These are phyloP conservation scores for Crotalaria pallida DNA, from an alignment of 306 rosid species.

Conservation along the genomic window DNA sequence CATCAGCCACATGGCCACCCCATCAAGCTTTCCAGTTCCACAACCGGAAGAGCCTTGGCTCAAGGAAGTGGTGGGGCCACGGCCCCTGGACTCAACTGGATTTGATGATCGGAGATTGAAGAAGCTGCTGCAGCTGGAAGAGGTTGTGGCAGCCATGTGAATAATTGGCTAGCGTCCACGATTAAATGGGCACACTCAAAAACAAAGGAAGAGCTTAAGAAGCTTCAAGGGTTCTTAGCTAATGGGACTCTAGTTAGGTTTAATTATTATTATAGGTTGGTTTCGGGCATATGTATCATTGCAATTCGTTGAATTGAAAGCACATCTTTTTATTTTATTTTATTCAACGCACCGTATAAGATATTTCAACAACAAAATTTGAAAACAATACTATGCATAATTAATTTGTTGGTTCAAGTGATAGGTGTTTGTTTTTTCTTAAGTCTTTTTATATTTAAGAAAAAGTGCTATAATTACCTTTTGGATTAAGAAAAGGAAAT, in stretches of 20 bases:
- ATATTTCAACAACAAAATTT: too few species aligned
- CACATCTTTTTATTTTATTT: background rate
- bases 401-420: too few species aligned
- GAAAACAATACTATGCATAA: too few species aligned
- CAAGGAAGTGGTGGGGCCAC: constrained; percentile 17
- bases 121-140: constrained; percentile 43
- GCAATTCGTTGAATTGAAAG: background rate
- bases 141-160: constrained; percentile 61
- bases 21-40: constrained; percentile 59
- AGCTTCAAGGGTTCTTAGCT: constrained; percentile 12
- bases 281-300: background rate
- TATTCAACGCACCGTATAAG: background rate
- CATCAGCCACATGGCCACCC: constrained; percentile 73
- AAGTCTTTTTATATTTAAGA: too few species aligned
- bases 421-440: too few species aligned
- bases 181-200: background rate
- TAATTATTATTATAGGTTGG: background rate
- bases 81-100: constrained; percentile 26
- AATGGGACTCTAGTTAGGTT: constrained; percentile 1
- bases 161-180: background rate
- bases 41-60: constrained; percentile 36
- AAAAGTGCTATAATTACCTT: too few species aligned
- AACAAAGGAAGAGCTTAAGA: constrained; percentile 18
- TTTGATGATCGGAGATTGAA: constrained; percentile 52
- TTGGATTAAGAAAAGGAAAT: too few species aligned